A percentile compares a stretch with the other conserved stretches of the same genome.
phyloP scores from a whole-genome alignment of 2,329 filamentous ascomycete species.

The Tolypocladium endophyticum region DNA sequence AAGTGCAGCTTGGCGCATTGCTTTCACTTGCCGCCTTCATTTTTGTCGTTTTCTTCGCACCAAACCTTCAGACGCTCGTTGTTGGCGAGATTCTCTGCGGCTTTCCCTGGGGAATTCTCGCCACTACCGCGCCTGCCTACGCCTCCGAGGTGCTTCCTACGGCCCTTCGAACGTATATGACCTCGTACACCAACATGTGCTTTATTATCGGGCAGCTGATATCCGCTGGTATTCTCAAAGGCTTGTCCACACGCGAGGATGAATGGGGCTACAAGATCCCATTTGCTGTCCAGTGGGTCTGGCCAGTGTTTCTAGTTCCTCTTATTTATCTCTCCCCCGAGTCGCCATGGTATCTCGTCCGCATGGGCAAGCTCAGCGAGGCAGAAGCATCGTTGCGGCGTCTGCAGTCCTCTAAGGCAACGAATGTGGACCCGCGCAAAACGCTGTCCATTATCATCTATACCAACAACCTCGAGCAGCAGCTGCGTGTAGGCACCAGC shows the following conservation, averaged over 20 bases:
- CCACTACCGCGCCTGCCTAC: constrained; percentile 34
- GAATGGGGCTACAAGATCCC: constrained; percentile 37
- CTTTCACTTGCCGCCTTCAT: constrained; percentile 28
- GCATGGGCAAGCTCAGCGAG: constrained; percentile 19
- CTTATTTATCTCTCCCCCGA: constrained; percentile 33
- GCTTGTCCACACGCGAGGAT: constrained; percentile 15
- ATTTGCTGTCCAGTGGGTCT: constrained; percentile 38
- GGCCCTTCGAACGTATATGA: constrained; percentile 31
- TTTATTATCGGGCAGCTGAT: constrained; percentile 36
- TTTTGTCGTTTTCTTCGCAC: constrained; percentile 35
- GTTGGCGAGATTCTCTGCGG: constrained; percentile 34
- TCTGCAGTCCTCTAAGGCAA: constrained; percentile 15
- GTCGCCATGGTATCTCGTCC: constrained; percentile 33
- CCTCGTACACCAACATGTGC: constrained; percentile 34
- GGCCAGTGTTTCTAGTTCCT: constrained; percentile 30
- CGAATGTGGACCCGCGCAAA: constrained; percentile 20
- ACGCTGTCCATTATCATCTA: constrained; percentile 29
- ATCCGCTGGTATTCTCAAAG: constrained; percentile 19
- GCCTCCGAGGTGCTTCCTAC: constrained; percentile 31
- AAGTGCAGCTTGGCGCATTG: constrained; percentile 31
- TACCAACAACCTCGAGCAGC: constrained; percentile 28
- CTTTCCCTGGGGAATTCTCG: constrained; percentile 34
- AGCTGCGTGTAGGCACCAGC: constrained; percentile 22
- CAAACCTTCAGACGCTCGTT: constrained; percentile 24
- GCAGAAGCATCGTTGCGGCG: constrained; percentile 22